These are phyloP conservation scores for Puya raimondii DNA, from an alignment of 176 grass and related monocot genomes.

Conservation along the genomic window DNA sequence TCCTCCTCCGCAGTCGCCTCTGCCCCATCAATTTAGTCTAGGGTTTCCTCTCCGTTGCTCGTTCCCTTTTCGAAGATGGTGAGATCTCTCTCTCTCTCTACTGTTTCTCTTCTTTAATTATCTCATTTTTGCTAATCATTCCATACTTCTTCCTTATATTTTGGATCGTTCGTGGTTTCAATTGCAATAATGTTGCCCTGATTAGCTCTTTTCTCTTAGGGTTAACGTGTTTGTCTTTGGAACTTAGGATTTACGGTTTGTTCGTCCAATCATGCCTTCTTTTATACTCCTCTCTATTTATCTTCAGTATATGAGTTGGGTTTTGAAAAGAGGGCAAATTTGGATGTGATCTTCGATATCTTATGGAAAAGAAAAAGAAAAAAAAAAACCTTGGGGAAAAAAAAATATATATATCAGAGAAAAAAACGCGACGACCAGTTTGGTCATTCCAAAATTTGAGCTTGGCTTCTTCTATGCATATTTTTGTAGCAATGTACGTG, in stretches of 20 bases:
- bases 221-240: background rate
- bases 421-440: no score
- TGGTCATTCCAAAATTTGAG: no score
- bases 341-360: no score
- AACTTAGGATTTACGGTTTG: conserved; percentile 1
- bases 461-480: no score
- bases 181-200: background rate
- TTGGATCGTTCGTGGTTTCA: background rate
- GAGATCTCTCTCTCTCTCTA: conserved; percentile 1
- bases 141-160: background rate
- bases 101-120: background rate
- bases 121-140: background rate
- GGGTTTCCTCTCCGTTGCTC: background rate
- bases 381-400: no score
- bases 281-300: background rate
- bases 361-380: no score
- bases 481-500: no score
- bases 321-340: no score
- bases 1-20: background rate
- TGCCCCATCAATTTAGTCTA: background rate
- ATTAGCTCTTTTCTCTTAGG: background rate
- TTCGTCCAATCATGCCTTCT: background rate
- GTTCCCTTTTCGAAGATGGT: background rate
- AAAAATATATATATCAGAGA: no score
- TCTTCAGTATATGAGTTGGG: no score